phyloP scores from a whole-genome alignment of 768 basidiomycete species.

The Phylloporus arenicola region DNA sequence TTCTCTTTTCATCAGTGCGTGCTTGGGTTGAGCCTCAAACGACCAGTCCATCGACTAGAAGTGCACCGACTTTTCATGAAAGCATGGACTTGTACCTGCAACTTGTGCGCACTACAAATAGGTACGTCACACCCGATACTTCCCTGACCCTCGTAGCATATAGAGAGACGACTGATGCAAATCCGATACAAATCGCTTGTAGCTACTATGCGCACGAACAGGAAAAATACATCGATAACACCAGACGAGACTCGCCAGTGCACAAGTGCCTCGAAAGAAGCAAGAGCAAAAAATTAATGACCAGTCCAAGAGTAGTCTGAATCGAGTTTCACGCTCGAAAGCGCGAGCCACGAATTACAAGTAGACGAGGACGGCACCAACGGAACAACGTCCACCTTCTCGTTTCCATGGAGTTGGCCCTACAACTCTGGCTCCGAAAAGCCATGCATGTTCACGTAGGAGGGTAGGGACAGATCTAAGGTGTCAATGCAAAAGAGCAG shows the following conservation, averaged over 20 bases:
- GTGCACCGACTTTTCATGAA: no score
- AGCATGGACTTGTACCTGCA: no score
- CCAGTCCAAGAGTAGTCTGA: slow-evolving; percentile 12
- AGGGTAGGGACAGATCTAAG: no score
- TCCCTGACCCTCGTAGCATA: no score
- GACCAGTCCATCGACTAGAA: no score
- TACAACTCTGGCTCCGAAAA: not conserved
- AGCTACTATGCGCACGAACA: no score
- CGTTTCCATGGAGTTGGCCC: slow-evolving; percentile 6
- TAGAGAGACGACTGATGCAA: no score
- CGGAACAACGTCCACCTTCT: slow-evolving; percentile 2
- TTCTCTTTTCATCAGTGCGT: no score
- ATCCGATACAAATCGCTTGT: no score
- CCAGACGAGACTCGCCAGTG: not conserved
- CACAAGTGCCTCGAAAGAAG: slow-evolving; percentile 14
- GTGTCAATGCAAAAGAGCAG: not conserved
- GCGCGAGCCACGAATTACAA: slow-evolving; percentile 14
- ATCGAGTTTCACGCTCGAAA: slow-evolving; percentile 10
- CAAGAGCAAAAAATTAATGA: slow-evolving; percentile 13
- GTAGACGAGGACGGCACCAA: not conserved
- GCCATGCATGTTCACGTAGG: not conserved
- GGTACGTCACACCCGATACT: no score
- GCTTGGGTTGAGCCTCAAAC: no score
- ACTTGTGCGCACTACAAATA: no score
- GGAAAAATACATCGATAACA: not conserved